Percentiles rank a stretch among this genome's conserved stretches.
phyloP scores from a whole-genome alignment of 169 alveolate species.

The Pseudocohnilembus persalinus region DNA sequence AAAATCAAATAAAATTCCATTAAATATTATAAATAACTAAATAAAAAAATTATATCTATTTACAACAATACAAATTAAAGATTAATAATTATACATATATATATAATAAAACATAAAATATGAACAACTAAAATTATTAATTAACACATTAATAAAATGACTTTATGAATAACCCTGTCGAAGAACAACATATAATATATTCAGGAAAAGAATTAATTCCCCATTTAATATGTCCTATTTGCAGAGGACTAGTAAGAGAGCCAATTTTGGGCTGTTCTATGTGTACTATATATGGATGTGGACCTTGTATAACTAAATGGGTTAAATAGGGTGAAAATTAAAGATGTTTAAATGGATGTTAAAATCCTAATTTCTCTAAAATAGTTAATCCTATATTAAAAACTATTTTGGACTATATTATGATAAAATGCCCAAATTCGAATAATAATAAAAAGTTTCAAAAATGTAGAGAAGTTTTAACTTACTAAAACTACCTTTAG shows the following conservation, averaged over 20 bases:
- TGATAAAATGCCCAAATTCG: not conserved
- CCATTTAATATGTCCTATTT: not conserved
- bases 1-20: too few species aligned
- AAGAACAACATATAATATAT: not conserved
- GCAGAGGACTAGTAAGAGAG: not conserved
- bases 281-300: not conserved
- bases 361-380: not conserved
- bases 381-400: not conserved
- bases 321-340: not conserved
- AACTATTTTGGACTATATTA: not conserved
- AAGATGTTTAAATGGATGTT: not conserved
- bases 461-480: not conserved
- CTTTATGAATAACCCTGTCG: not conserved
- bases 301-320: not conserved
- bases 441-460: too few species aligned
- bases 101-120: too few species aligned
- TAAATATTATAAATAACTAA: too few species aligned
- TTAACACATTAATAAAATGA: not conserved
- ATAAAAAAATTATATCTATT: too few species aligned
- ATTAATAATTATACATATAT: too few species aligned
- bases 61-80: too few species aligned
- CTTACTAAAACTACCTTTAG: not conserved
- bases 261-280: not conserved
- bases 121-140: too few species aligned
- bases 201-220: not conserved